Percentiles rank a stretch among this genome's conserved stretches.
Evolutionary conservation across 768 basidiomycete genomes (phyloP).

Genomic region (Agaricus blazei): DNA sequence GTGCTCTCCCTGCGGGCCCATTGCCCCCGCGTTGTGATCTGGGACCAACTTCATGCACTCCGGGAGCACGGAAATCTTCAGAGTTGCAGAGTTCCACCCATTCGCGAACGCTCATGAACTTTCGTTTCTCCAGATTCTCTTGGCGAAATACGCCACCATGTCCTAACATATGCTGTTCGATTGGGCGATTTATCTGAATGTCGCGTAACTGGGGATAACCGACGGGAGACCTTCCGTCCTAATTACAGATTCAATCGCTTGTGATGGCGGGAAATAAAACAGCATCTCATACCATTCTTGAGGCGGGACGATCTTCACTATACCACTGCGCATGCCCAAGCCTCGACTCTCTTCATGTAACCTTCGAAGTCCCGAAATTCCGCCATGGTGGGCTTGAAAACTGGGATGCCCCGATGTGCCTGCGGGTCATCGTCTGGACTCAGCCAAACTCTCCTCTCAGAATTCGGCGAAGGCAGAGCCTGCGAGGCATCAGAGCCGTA

Average conservation of each 20-base stretch:
- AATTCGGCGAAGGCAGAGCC: slow-evolving; percentile 56
- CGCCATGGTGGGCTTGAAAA: slow-evolving; percentile 91
- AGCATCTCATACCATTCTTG: slow-evolving; percentile 72
- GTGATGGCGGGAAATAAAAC: slow-evolving; percentile 13
- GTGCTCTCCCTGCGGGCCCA: slow-evolving; percentile 24
- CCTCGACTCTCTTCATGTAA: slow-evolving; percentile 82
- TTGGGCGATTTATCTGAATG: slow-evolving; percentile 83
- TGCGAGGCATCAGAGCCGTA: slow-evolving; percentile 53
- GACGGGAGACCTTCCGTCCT: slow-evolving; percentile 73
- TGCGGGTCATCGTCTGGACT: slow-evolving; percentile 77
- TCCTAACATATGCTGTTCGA: slow-evolving; percentile 91
- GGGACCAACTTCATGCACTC: slow-evolving; percentile 62
- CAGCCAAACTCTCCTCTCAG: slow-evolving; percentile 60
- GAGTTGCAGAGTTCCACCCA: slow-evolving; percentile 76
- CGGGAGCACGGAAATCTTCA: slow-evolving; percentile 70
- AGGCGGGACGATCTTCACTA: slow-evolving; percentile 95
- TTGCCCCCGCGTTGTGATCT: slow-evolving; percentile 32
- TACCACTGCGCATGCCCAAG: slow-evolving; percentile 88
- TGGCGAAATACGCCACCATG: slow-evolving; percentile 83
- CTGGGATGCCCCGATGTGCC: slow-evolving; percentile 88
- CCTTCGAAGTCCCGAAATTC: slow-evolving; percentile 91
- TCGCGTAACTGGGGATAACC: slow-evolving; percentile 60
- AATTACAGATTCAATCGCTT: slow-evolving; percentile 20
- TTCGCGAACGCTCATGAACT: slow-evolving; percentile 78
- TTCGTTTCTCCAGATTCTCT: slow-evolving; percentile 86